These are phyloP conservation scores for Auricularia heimuer DNA, from an alignment of 768 basidiomycete species.

Conservation along the genomic window DNA sequence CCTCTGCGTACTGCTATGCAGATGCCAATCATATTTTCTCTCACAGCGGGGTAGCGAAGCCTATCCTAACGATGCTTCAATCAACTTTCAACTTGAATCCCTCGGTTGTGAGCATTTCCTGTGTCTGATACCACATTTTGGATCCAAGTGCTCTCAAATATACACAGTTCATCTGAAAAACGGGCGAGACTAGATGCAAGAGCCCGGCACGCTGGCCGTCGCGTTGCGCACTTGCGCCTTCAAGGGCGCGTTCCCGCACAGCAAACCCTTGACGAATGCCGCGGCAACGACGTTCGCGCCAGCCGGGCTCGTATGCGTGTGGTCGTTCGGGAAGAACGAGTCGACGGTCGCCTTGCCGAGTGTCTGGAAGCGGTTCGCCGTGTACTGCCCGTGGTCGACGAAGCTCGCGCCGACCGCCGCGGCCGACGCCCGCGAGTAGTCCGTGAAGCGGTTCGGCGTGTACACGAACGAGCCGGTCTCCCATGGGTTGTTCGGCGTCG, in stretches of 20 bases:
- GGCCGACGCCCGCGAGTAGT: conserved; percentile 32
- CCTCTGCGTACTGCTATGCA: no score
- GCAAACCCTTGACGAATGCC: conserved; percentile 36
- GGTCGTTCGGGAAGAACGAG: conserved; percentile 36
- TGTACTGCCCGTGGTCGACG: conserved; percentile 38
- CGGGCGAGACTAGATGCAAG: background rate
- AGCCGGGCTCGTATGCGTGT: conserved; percentile 35
- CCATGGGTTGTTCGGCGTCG: conserved; percentile 40
- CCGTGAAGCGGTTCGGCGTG: conserved; percentile 35
- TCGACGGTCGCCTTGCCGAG: conserved; percentile 30
- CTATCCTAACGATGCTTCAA: no score
- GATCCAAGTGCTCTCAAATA: no score
- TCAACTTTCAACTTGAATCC: no score
- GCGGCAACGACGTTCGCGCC: conserved; percentile 39
- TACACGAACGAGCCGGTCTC: conserved; percentile 17
- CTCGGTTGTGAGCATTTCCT: no score
- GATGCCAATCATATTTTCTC: no score
- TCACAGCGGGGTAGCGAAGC: no score
- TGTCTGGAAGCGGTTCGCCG: conserved; percentile 31
- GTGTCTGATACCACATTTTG: no score
- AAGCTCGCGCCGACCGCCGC: conserved; percentile 30
- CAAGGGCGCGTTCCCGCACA: conserved; percentile 22
- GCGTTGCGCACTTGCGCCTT: background rate
- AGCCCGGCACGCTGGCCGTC: background rate
- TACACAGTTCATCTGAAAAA: no score